Evolutionary conservation across 2,329 filamentous ascomycete species (phyloP), one percentile per base, ranked within the genome.

Genomic region (Neopestalotiopsis clavispora): DNA sequence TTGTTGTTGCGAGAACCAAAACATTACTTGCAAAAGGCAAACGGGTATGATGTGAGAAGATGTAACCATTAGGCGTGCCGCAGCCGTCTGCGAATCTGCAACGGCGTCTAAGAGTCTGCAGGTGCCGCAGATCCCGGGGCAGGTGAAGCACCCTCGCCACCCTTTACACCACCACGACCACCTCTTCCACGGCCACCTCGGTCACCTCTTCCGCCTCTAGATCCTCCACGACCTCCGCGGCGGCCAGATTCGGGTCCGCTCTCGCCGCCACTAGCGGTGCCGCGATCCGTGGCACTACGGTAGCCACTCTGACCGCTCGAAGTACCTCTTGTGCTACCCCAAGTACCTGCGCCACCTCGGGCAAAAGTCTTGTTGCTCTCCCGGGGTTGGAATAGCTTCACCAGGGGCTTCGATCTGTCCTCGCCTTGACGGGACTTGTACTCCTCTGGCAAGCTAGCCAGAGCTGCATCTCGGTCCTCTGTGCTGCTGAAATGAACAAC

Each of bases 401-500:
- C 90, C 68, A 94, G 88, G 14, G 94, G 93, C 81, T 92, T 93
- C 71, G 91, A 92, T 71, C 93, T 90, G 72, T 94, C 92, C 75
- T 91, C 91, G 40, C 89, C 87, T 56, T 87, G 87, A 72, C 89
- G 87, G 72, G 90, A 92, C 85, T 95, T 95, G 75, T 91, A 86
- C 58, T 96, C 93, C 14, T 91, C 87, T 4, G 94, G 89, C 69
- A 97, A 86, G 72, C 90, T 90, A 57, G 90, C 88, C 76, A 97
- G 87, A 42, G 94, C 94, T 42, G 87, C 89, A 75, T 95, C 93
- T 76, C 95, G 93, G 64, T 97, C 93, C 73, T 97, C 92, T 3
- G 85, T 78, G 2, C 87, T 93, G 78, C 91, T 90, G 83, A 98
- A 98, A 73, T 95, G 91, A 32, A 94, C 94, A 64, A 97, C 93